Evolutionary conservation across 495 filamentous ascomycete genomes (phyloP), one percentile per base, ranked within the genome.

Genomic region (Penicillium subrubescens): DNA sequence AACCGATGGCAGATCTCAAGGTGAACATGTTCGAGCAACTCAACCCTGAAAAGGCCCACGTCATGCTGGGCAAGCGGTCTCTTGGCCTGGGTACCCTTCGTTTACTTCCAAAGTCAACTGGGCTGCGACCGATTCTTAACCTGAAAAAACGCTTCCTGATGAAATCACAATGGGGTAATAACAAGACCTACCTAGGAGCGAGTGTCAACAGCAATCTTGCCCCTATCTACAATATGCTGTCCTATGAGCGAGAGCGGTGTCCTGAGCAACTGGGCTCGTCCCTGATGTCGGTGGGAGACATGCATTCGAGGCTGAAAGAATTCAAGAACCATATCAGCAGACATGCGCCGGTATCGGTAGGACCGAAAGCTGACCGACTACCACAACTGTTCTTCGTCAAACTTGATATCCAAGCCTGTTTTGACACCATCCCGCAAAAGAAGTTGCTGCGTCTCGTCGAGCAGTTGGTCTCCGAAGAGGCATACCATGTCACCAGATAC

Each of bases 351-450:
- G 39, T 6, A 25, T 23, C 59, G 58, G 29, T 29, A 43, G 53
- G 31, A 12, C 8, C 12, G 12, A 41, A 35, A 0, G 37, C 35
- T 51, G 27, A 27, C 14, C 27, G 39, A 10, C 37, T 67, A 12
- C 68, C 71, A 11, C 74, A 70, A 17, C 70, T 93, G 10, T 97
- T 90, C 72, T 97, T 98, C 68, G 93, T 89, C 44, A 99, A 98
- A 74, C 79, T 97, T 15, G 95, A 99, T 73, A 92, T 97, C 31
- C 83, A 92, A 73, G 86, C 92, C 10, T 97, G 95, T 59, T 99
- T 97, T 73, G 95, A 99, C 72, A 97, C 92, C 0, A 97, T 99
- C 52, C 95, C 95, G 0, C 96, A 98, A 68, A 69, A 82, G 41
- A 82, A 82, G 5, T 78, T 97, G n/a, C 67, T 98, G 56, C 65